Evolutionary conservation across 2,329 filamentous ascomycete genomes (phyloP).

Genomic region (Cladorrhinum sp.): DNA sequence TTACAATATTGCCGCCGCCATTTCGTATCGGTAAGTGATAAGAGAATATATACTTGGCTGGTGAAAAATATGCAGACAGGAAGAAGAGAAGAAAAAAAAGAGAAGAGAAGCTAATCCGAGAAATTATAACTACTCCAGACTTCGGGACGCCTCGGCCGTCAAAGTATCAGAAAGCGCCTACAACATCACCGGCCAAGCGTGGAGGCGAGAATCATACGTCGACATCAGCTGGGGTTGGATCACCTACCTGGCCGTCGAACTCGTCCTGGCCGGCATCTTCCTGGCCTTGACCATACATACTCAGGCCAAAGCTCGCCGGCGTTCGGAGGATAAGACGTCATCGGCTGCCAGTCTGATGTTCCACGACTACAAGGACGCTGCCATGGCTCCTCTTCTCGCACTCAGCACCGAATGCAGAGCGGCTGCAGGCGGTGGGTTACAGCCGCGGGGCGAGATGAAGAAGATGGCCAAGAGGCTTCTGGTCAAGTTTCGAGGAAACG

Average conservation of each 20-base stretch:
- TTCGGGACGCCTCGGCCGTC: not conserved
- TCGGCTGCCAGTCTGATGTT: not conserved
- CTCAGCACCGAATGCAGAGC: not conserved
- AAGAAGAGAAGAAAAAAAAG: no score
- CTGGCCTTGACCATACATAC: not conserved
- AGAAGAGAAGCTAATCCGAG: not conserved
- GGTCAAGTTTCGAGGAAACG: not conserved
- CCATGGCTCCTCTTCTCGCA: not conserved
- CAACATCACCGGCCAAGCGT: not conserved
- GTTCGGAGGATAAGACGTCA: not conserved
- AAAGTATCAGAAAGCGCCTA: not conserved
- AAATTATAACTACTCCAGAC: not conserved
- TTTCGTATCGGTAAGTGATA: no score
- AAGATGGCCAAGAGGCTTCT: not conserved
- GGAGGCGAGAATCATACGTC: not conserved
- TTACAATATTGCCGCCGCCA: no score
- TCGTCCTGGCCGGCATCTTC: not conserved
- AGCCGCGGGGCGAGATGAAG: not conserved
- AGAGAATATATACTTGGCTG: no score
- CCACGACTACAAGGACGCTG: not conserved
- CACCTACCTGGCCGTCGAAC: not conserved
- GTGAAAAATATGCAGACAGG: no score
- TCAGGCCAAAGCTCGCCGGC: not conserved
- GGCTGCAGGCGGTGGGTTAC: not conserved
- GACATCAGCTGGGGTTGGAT: slow-evolving; percentile 1